Evolutionary conservation across 371 early-diverging fungal genomes (phyloP), one percentile per base, ranked within the genome.

Genomic region (Mucor sp.): DNA sequence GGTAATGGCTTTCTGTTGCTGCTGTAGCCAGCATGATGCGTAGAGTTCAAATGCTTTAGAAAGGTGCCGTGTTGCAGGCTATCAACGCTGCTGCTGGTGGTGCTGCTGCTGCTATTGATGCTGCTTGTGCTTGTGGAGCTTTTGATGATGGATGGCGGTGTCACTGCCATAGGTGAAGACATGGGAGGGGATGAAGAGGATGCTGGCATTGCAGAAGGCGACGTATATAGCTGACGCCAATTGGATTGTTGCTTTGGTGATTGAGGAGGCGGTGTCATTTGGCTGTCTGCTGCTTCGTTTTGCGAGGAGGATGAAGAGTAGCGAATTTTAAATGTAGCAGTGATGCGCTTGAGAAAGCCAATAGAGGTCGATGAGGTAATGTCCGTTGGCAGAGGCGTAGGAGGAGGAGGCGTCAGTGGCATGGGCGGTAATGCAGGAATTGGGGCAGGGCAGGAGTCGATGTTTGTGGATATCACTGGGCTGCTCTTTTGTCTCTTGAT

Each of bases 141-240:
- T 43, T 53, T 57, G 19, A 57, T 57, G 8, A 57, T 33, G 32
- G 14, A 53, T 19, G 57, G 57, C 6, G 19, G 32, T 44, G 47
- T 58, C 21, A 59, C n/a, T 39, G n/a, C 39, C 37, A 19, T 37
- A 15, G 59, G 23, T 48, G 19, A 3, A 32, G 62, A 3, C 6
- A 47, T 19, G 17, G 21, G 30, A 33, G 57, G 57, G 9, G 33
- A 17, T n/a, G 47, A 17, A 28, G 53, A 14, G 44, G 33, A 17
- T 35, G 41, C 6, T 55, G 14, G 17, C 30, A 30, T 30, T 30
- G 60, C 60, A 33, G 68, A 70, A 7, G 62, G 60, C 7, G 62
- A 55, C 37, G 71, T 67, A 50, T 60, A 63, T 41, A 71, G 65
- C 28, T 74, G 71, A 11, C 65, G 61, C 74, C 74, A 70, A 25